Percentiles rank a stretch among this genome's conserved stretches.
Evolutionary conservation across 2,329 filamentous ascomycete species (phyloP).

Genomic region (Pseudogymnoascus sp.): DNA sequence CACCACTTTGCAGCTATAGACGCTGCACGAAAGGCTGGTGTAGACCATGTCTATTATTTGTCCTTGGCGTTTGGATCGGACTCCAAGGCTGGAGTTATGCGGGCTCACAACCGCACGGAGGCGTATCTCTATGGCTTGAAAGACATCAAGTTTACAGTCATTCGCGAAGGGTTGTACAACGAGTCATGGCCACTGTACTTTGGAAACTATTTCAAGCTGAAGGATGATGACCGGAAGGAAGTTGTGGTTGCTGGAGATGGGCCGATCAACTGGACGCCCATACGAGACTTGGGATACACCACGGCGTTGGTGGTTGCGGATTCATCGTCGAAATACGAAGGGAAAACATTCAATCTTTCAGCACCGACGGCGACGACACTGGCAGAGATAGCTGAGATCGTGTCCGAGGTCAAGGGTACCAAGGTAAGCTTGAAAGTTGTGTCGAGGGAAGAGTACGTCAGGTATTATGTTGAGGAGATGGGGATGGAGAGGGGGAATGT

Average conservation of each 20-base stretch:
- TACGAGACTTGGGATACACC: constrained; percentile 20
- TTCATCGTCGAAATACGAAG: constrained; percentile 12
- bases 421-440: constrained; percentile 16
- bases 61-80: constrained; percentile 22
- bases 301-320: constrained; percentile 19
- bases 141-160: constrained; percentile 17
- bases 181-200: constrained; percentile 23
- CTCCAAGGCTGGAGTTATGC: constrained; percentile 17
- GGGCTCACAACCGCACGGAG: constrained; percentile 18
- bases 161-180: constrained; percentile 23
- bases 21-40: constrained; percentile 25
- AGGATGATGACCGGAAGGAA: constrained; percentile 17
- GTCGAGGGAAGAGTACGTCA: constrained; percentile 16
- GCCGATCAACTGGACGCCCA: constrained; percentile 19
- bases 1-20: constrained; percentile 21
- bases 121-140: constrained; percentile 15
- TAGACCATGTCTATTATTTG: constrained; percentile 29
- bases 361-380: constrained; percentile 11
- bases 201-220: constrained; percentile 16
- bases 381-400: constrained; percentile 17
- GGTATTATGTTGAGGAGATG: constrained; percentile 16
- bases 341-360: constrained; percentile 18
- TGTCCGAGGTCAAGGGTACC: constrained; percentile 13
- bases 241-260: constrained; percentile 23
- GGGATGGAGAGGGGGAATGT: constrained; percentile 15